Evolutionary conservation across 176 grass and related monocot species (phyloP), one percentile per base, ranked within the genome.

Genomic region (Saccharum officinarum): DNA sequence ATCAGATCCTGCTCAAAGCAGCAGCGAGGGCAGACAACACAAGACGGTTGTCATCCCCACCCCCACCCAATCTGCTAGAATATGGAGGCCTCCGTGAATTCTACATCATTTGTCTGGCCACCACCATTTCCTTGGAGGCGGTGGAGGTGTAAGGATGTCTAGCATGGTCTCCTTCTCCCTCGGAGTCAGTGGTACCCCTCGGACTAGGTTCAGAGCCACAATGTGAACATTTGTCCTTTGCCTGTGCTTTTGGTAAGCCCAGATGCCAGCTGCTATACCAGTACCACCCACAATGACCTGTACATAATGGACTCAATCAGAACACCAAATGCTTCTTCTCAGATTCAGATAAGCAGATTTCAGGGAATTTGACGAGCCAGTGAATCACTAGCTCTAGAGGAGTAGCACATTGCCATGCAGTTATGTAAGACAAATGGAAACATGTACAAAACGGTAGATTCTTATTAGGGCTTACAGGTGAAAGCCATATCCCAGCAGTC

Each of bases 401-500:
- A 71, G 10, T 31, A 39, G 46, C 33, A 34, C 2, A 34, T n/a
- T 6, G 67, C 33, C 33, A 34, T 34, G 4, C 33, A 33, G 0
- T 31, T n/a, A 54, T 4, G 9, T 34, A 3, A 14, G n/a, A 36
- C 20, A 79, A 72, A 38, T 18, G 10, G 62, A 86, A 86, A 18
- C 34, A 75, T 59, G 7, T 8, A 38, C 4, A 10, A 45, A 76
- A 82, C 67, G 38, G 4, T 52, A 37, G 4, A 76, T 44, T 20
- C 4, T 34, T 42, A 80, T 6, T 14, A 74, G 65, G 45, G 1
- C 89, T 91, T 71, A 98, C 96, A 33, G 96, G 93, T 30, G 93
- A 95, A 80, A 98, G 84, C 96, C 96, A 98, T 79, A 98, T 83
- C 37, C 86, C 96, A 86, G 93, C 93, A 87, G 93, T 98, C 92